Percentiles rank a stretch among this genome's conserved stretches.
Conservation (phyloP, 2,329 filamentous ascomycete genomes). For the Knufia petricola region DNA sequence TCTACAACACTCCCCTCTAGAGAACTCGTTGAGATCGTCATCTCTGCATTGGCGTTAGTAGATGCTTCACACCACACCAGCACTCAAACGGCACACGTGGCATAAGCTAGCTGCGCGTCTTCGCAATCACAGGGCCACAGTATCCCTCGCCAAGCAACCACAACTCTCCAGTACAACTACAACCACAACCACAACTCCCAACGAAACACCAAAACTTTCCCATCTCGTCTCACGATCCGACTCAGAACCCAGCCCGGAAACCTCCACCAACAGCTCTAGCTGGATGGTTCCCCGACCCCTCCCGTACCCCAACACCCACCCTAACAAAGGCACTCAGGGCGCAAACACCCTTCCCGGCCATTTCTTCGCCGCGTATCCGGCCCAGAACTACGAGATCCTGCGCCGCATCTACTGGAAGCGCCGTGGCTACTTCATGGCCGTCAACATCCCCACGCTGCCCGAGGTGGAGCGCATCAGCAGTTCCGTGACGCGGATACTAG, state of each 20-base stretch:
- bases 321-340: constrained; percentile 2
- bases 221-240: too few relatives aligned
- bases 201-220: too few relatives aligned
- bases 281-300: constrained; percentile 5
- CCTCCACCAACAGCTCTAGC: neutral
- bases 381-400: constrained; percentile 9
- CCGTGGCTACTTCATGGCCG: constrained; percentile 42
- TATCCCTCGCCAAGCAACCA: neutral
- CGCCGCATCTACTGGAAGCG: constrained; percentile 9
- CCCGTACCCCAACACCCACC: constrained; percentile 10
- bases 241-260: neutral
- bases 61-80: neutral
- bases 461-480: constrained; percentile 70
- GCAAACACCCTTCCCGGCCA: neutral
- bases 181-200: too few relatives aligned
- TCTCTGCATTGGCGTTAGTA: neutral
- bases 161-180: neutral
- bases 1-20: too few relatives aligned
- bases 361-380: constrained; percentile 10
- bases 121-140: neutral
- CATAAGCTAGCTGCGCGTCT: neutral
- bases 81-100: neutral
- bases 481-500: constrained; percentile 71
- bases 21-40: neutral
- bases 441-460: constrained; percentile 54